Conservation (phyloP, 2,329 filamentous ascomycete genomes). For the Orbilia quercus region DNA sequence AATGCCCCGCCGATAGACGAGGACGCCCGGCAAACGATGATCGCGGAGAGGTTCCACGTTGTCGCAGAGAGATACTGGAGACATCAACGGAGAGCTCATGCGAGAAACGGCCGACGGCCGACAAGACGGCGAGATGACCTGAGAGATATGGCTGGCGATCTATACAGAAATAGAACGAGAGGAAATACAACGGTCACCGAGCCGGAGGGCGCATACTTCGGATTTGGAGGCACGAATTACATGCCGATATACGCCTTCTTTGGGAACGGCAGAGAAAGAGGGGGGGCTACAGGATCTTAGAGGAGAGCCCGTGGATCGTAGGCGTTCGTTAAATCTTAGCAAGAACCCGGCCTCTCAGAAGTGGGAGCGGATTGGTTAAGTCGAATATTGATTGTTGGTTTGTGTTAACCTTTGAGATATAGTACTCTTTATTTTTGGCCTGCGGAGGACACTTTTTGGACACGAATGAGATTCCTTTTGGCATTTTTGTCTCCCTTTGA, state of each 20-base stretch:
- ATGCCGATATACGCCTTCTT: constrained; percentile 44
- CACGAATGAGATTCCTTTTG: constrained; percentile 1
- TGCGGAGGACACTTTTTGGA: background rate
- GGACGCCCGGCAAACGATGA: constrained; percentile 27
- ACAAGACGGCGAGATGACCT: constrained; percentile 47
- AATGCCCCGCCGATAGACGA: constrained; percentile 30
- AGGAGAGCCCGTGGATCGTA: no score
- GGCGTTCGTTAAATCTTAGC: no score
- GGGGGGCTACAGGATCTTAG: background rate
- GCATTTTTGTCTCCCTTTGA: no score
- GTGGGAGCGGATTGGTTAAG: no score
- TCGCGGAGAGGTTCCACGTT: constrained; percentile 46
- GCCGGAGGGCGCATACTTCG: constrained; percentile 35
- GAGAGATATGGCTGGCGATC: constrained; percentile 51
- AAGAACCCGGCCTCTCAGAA: no score
- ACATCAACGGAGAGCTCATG: constrained; percentile 38
- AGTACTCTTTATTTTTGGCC: background rate
- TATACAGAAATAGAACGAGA: constrained; percentile 37
- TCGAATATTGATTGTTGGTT: background rate
- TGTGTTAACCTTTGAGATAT: constrained; percentile 9
- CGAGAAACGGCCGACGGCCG: constrained; percentile 40
- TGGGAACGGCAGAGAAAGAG: constrained; percentile 5
- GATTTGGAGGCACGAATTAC: constrained; percentile 47
- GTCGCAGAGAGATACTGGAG: constrained; percentile 54
- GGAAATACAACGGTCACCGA: constrained; percentile 5